A percentile compares a stretch with the other conserved stretches of the same genome.
Evolutionary conservation across 176 grass and related monocot species (phyloP).

Genomic region (barley (Hordeum vulgare)): MorexV3_pseudomolecules_assembly NC_058518.1:241796893-241797392

Average conservation of each 20-base stretch:
- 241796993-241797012: not conserved
- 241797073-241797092: not conserved
- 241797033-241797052: not conserved
- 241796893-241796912: not conserved
- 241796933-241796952: not conserved
- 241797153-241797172: not conserved
- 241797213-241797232: constrained; percentile 17
- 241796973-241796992: not conserved
- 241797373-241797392: not conserved
- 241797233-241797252: not conserved
- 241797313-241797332: constrained; percentile 17
- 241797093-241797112: not conserved
- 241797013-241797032: not conserved
- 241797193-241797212: constrained; percentile 7
- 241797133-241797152: not conserved
- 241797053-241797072: not conserved
- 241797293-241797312: constrained; percentile 1
- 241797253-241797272: constrained; percentile 4
- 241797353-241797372: not conserved
- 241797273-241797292: constrained; percentile 26
- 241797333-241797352: constrained; percentile 15
- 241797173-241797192: constrained; percentile 13
- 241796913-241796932: not conserved
- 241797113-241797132: not conserved
- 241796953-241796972: not conserved